Evolutionary conservation across 345 rosid genomes (phyloP), one percentile per base, ranked within the genome.

Genomic region (Salix udensis): DNA sequence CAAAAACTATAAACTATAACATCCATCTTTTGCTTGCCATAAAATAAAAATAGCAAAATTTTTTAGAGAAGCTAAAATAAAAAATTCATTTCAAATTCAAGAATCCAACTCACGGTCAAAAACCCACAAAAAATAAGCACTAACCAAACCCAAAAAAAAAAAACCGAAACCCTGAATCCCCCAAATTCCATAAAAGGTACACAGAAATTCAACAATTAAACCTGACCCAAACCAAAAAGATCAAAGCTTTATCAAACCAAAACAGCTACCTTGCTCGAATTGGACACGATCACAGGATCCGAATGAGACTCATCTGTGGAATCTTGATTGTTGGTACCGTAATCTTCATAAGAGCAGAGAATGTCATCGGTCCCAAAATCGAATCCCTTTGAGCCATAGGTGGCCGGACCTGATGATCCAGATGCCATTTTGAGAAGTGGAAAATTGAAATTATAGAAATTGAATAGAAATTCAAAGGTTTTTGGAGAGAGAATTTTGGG

Each of bases 301-400:
- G 92, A 86, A 78, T 81, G 90, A 75, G 72, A 58, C 15, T 92
- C 98, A 60, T 91, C 92, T 61, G 96, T 70, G 1, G 94, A 79
- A 70, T 96, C 98, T 84, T 90, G 94, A 78, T 87, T 89, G n/a
- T 86, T 88, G 71, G 44, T 42, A 68, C 82, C 81, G 84, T 80
- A 92, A 77, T 92, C 98, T 52, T 96, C 96, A 80, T 96, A 96
- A 7, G 99, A 91, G 90, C 97, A 94, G 80, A 96, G 99, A 78
- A 96, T 96, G 73, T 96, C 99, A 84, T 94, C 98, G 76, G 99
- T 83, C 14, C 87, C 97, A 34, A 96, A 96, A 89, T 94, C 98
- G 80, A 92, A 96, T 2, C 96, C 97, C 77, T 91, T 92, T 39
- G 97, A 84, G 68, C 88, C 90, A 50, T 93, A 75, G 76, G 82